Evolutionary conservation across 305 asterid genomes (phyloP), one percentile per base, ranked within the genome.

Genomic region (Fraxinus latifolia): DNA sequence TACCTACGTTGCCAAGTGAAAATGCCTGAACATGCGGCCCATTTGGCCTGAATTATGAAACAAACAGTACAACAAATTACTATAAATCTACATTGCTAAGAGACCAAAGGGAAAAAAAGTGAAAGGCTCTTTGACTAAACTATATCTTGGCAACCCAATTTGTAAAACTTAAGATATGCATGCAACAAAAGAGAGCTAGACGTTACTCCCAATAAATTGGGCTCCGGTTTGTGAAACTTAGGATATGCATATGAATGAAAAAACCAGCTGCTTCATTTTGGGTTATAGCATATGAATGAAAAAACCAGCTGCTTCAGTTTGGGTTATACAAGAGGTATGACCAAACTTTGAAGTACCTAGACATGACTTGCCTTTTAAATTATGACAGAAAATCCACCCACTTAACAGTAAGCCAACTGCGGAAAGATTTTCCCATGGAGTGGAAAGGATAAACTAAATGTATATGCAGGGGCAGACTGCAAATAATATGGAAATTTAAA

Each of bases 1-100:
- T 83, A 77, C 92, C 89, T 73, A 87, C 85, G 84, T 90, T 94
- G 77, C 94, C 98, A 79, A 82, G 83, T 84, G 89, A 78, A 82
- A 87, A 82, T 3, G 97, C 89, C 85, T 88, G 95, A 81, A 75
- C 74, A 67, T 32, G 31, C 8, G 81, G 87, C 83, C 89, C 93
- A 77, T 84, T 92, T 81, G 90, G 89, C 90, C 98, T 94, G 89
- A 78, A 89, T 78, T 75, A 79, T 39, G 75, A 79, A 55, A 81
- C 72, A 76, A 85, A 84, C 58, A 74, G 83, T 34, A 62, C 79
- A 37, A 77, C 23, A 83, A 50, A 83, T 79, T 71, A 74, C 80
- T 60, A 53, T 74, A 31, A 72, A 74, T 68, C 36, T 37, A 74
- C 37, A 81, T 19, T 36, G 47, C 8, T 32, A 77, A 71, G 11